Evolutionary conservation across 225 moss, liverwort and hornwort genomes (phyloP).

Genomic region (Climacium dendroides): DNA sequence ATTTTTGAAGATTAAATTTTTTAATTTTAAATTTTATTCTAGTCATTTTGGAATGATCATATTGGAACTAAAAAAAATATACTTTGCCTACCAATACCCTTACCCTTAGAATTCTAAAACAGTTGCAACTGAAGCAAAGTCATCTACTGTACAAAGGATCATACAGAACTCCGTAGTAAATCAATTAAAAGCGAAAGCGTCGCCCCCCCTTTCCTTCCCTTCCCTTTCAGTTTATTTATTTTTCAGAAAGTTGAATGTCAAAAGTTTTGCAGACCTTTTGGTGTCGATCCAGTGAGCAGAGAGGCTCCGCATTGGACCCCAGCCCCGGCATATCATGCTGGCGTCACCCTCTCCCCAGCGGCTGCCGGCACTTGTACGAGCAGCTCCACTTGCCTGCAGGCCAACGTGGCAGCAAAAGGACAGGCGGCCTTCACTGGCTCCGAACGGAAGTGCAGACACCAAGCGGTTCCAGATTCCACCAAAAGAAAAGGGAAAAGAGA

Average conservation of each 20-base stretch:
- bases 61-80: too few species aligned
- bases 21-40: too few species aligned
- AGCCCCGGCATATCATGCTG: neutral
- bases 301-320: neutral
- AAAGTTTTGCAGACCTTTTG: neutral
- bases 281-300: too few species aligned
- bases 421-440: neutral
- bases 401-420: neutral
- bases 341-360: neutral
- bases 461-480: neutral
- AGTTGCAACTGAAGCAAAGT: too few species aligned
- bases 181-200: neutral
- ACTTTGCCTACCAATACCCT: neutral
- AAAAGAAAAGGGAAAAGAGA: too few species aligned
- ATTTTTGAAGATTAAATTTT: too few species aligned
- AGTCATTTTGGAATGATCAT: neutral
- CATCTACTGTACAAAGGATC: neutral
- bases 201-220: neutral
- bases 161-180: too few species aligned
- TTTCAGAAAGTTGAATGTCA: neutral
- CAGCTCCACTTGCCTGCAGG: neutral
- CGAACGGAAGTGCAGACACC: neutral
- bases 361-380: neutral
- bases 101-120: neutral
- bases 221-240: too few species aligned